Percentiles rank a stretch among this genome's conserved stretches.
Evolutionary conservation across 495 filamentous ascomycete species (phyloP).

Genomic region (Hypoxylon fragiforme): DNA sequence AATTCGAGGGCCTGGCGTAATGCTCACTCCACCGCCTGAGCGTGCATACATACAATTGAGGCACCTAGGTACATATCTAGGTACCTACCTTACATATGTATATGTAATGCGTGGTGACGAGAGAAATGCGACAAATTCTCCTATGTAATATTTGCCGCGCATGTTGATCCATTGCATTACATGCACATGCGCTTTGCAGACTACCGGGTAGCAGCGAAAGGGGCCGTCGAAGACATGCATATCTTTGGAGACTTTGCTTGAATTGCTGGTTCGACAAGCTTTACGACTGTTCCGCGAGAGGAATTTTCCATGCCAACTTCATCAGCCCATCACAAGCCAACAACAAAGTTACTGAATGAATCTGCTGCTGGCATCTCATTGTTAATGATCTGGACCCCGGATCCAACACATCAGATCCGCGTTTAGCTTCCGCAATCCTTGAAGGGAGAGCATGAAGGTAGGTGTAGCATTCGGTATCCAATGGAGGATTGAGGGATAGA

Average conservation of each 20-base stretch:
- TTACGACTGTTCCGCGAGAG: too few relatives aligned
- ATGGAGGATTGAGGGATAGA: background rate
- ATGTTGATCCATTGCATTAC: conserved; percentile 5
- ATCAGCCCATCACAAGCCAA: too few relatives aligned
- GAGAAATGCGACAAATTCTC: conserved; percentile 17
- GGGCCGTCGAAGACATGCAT: background rate
- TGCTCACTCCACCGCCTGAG: conserved; percentile 16
- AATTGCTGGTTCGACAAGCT: too few relatives aligned
- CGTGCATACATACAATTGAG: conserved; percentile 18
- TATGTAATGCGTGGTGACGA: conserved; percentile 9
- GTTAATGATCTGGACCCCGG: too few relatives aligned
- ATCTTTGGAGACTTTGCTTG: background rate
- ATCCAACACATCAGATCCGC: too few relatives aligned
- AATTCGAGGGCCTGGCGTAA: conserved; percentile 5
- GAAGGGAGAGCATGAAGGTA: too few relatives aligned
- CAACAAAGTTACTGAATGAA: too few relatives aligned
- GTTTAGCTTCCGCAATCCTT: too few relatives aligned
- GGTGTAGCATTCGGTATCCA: conserved; percentile 7
- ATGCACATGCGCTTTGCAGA: background rate
- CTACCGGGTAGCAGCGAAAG: too few relatives aligned
- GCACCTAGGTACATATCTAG: background rate
- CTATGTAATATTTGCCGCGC: conserved; percentile 1
- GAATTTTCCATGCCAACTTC: too few relatives aligned
- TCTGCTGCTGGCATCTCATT: too few relatives aligned
- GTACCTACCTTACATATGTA: background rate